Percentiles rank a stretch among this genome's conserved stretches.
Conservation (phyloP, 2,329 filamentous ascomycete genomes). For the Trichoderma sp. region DNA sequence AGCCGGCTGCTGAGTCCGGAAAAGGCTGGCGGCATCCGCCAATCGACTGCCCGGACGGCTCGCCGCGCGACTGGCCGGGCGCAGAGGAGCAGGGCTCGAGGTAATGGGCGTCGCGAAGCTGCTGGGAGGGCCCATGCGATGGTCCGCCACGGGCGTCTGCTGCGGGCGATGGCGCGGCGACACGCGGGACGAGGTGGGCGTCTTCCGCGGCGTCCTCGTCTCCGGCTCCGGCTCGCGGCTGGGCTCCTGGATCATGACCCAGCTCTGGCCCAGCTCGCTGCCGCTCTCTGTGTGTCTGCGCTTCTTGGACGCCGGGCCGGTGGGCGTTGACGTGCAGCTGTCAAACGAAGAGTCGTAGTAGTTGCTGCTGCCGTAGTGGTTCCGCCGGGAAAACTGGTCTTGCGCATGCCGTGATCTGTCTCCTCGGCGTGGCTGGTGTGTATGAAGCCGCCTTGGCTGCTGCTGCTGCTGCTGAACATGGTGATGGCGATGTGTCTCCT, state of each 20-base stretch:
- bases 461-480: too few relatives aligned
- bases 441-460: too few relatives aligned
- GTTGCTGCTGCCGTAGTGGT: slow-evolving; percentile 18
- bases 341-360: slow-evolving; percentile 37
- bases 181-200: slow-evolving; percentile 32
- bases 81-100: slow-evolving; percentile 22
- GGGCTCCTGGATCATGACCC: slow-evolving; percentile 66
- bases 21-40: slow-evolving; percentile 41
- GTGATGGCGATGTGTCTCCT: not conserved
- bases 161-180: slow-evolving; percentile 41
- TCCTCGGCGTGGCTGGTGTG: slow-evolving; percentile 1
- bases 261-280: slow-evolving; percentile 65
- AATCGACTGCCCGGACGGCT: slow-evolving; percentile 47
- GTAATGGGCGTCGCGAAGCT: slow-evolving; percentile 12
- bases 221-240: slow-evolving; percentile 30
- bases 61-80: slow-evolving; percentile 31
- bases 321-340: slow-evolving; percentile 47
- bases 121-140: slow-evolving; percentile 48
- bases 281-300: slow-evolving; percentile 56
- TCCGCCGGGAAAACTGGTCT: slow-evolving; percentile 4
- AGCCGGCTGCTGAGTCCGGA: slow-evolving; percentile 32
- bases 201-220: slow-evolving; percentile 36
- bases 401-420: slow-evolving; percentile 10
- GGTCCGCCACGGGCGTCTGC: slow-evolving; percentile 38
- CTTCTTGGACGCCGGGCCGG: slow-evolving; percentile 56